These are phyloP conservation scores for Hylodesmum podocarpum DNA, from an alignment of 306 rosid species.

Conservation along the genomic window DNA sequence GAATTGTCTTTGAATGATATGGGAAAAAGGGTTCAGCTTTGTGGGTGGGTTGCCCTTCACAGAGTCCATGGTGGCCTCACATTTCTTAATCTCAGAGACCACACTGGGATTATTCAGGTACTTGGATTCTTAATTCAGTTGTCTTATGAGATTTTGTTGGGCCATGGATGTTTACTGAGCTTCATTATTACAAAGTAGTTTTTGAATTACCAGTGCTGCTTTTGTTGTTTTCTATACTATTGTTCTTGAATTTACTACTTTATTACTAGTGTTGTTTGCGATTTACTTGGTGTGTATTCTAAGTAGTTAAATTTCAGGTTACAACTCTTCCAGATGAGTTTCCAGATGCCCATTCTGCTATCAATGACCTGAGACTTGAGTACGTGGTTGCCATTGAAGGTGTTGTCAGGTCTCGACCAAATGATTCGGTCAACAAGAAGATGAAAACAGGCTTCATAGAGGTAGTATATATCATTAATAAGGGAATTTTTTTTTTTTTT, in stretches of 20 bases:
- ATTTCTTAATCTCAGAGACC: constrained; percentile 82
- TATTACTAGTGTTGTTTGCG: background rate
- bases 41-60: constrained; percentile 98
- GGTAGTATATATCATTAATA: constrained; percentile 39
- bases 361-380: constrained; percentile 78
- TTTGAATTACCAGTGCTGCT: background rate
- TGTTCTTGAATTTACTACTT: background rate
- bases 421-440: constrained; percentile 70
- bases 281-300: constrained; percentile 15
- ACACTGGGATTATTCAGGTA: constrained; percentile 83
- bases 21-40: constrained; percentile 66
- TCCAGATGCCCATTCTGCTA: constrained; percentile 69
- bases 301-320: constrained; percentile 45
- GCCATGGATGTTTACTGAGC: background rate
- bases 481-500: background rate
- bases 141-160: background rate
- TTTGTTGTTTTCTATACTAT: background rate
- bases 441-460: constrained; percentile 88
- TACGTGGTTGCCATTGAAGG: constrained; percentile 93
- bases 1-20: constrained; percentile 55
- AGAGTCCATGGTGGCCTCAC: constrained; percentile 89
- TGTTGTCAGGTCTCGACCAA: constrained; percentile 71
- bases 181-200: background rate
- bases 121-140: background rate
- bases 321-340: constrained; percentile 93